Percentiles rank a stretch among this genome's conserved stretches.
These are phyloP conservation scores for Paraphoma sp. DNA, from an alignment of 2,329 filamentous ascomycete species.

Conservation along the genomic window DNA sequence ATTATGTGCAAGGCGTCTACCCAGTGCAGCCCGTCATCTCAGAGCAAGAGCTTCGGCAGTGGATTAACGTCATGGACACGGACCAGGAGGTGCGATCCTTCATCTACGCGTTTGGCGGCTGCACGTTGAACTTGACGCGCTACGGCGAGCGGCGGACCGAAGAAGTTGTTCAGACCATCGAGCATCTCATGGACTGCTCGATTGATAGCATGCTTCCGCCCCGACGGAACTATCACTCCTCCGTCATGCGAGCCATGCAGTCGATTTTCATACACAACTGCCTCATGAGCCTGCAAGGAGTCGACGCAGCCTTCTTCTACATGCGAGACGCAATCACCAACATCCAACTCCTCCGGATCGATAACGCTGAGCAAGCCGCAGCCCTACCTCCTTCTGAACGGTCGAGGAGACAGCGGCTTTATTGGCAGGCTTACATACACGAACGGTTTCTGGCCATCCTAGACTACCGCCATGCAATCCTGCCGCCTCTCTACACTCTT, in stretches of 20 bases:
- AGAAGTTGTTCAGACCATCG: conserved; percentile 41
- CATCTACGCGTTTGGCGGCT: conserved; percentile 54
- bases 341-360: conserved; percentile 47
- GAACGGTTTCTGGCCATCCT: conserved; percentile 63
- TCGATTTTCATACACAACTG: conserved; percentile 62
- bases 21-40: conserved; percentile 57
- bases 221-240: conserved; percentile 49
- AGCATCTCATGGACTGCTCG: conserved; percentile 43
- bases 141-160: conserved; percentile 40
- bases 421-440: conserved; percentile 65
- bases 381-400: conserved; percentile 46
- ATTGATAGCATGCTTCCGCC: conserved; percentile 48
- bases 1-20: conserved; percentile 55
- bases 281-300: conserved; percentile 57
- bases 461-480: conserved; percentile 54
- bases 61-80: conserved; percentile 46
- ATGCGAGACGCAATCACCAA: conserved; percentile 58
- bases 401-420: conserved; percentile 56
- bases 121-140: conserved; percentile 54
- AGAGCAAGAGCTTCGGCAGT: conserved; percentile 48
- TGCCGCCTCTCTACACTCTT: conserved; percentile 48
- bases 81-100: conserved; percentile 51
- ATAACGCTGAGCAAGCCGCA: conserved; percentile 46
- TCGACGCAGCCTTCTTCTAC: conserved; percentile 58
- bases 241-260: conserved; percentile 57